Conservation (phyloP, 768 basidiomycete genomes). For the Postia placenta region DNA sequence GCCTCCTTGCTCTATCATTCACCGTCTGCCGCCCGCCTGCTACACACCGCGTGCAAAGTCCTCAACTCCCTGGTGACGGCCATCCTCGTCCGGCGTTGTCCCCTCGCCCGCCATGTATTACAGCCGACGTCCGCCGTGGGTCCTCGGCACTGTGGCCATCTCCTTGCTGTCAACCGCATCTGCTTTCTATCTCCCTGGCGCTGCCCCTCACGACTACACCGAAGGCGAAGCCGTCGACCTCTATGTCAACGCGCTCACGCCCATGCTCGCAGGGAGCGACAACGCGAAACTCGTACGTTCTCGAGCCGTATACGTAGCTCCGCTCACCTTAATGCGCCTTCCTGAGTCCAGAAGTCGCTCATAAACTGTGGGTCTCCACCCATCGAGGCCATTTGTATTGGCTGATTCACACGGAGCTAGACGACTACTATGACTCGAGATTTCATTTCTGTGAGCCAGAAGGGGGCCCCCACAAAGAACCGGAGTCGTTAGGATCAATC, state of each 20-base stretch:
- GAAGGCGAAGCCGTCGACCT: constrained; percentile 70
- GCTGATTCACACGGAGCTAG: constrained; percentile 30
- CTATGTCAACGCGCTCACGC: constrained; percentile 85
- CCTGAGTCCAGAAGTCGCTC: constrained; percentile 70
- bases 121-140: constrained; percentile 4
- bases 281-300: constrained; percentile 67
- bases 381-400: neutral
- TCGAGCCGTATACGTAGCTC: constrained; percentile 1
- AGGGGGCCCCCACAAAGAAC: constrained; percentile 64
- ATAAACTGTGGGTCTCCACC: constrained; percentile 63
- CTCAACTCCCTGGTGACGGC: neutral
- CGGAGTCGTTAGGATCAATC: constrained; percentile 87
- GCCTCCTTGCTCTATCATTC: neutral
- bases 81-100: constrained; percentile 2
- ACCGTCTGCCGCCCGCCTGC: neutral
- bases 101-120: constrained; percentile 5
- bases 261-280: constrained; percentile 65
- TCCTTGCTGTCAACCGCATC: constrained; percentile 19
- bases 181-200: constrained; percentile 90
- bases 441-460: constrained; percentile 85
- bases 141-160: constrained; percentile 15
- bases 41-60: neutral
- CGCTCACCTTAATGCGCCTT: constrained; percentile 2
- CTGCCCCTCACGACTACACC: constrained; percentile 81
- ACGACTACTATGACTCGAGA: constrained; percentile 88